Conservation (phyloP, 495 filamentous ascomycete genomes). For the Aspergillus nidulans region DNA sequence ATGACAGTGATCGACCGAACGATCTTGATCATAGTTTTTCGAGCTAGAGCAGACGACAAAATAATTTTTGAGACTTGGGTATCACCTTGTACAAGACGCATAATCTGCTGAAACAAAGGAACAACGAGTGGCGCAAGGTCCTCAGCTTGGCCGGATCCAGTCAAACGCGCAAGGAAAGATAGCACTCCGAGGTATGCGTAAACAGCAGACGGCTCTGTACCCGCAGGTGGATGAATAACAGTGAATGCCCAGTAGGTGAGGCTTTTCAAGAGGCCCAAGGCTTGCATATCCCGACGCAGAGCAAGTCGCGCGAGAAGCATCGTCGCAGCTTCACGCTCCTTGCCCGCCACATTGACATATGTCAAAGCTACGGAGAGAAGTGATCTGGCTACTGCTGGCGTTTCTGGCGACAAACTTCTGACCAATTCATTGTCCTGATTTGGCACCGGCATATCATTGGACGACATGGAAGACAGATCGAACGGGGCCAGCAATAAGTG, state of each 20-base stretch:
- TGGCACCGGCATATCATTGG: constrained; percentile 38
- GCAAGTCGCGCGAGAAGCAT: constrained; percentile 73
- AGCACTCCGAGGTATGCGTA: constrained; percentile 69
- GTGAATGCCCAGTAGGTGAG: constrained; percentile 65
- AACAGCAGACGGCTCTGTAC: constrained; percentile 35
- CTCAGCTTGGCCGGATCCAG: constrained; percentile 51
- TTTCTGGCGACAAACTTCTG: constrained; percentile 25
- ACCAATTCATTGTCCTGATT: constrained; percentile 24
- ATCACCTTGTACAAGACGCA: constrained; percentile 35
- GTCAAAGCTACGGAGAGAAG: constrained; percentile 64
- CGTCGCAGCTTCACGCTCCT: constrained; percentile 83
- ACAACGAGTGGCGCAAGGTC: constrained; percentile 49
- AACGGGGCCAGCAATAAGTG: constrained; percentile 92
- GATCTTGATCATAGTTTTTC: constrained; percentile 79
- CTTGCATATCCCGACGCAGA: constrained; percentile 84
- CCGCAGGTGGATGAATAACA: constrained; percentile 40
- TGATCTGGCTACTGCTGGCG: constrained; percentile 68
- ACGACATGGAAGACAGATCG: constrained; percentile 81
- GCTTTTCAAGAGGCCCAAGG: constrained; percentile 60
- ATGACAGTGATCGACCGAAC: constrained; percentile 66
- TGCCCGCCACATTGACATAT: constrained; percentile 70
- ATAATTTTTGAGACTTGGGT: constrained; percentile 45
- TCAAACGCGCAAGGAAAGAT: constrained; percentile 70
- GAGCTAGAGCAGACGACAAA: constrained; percentile 65
- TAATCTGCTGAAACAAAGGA: constrained; percentile 45